Base-by-base conservation (phyloP, 2,329 filamentous ascomycete genomes). In the Fusarium fujikuroi region DNA sequence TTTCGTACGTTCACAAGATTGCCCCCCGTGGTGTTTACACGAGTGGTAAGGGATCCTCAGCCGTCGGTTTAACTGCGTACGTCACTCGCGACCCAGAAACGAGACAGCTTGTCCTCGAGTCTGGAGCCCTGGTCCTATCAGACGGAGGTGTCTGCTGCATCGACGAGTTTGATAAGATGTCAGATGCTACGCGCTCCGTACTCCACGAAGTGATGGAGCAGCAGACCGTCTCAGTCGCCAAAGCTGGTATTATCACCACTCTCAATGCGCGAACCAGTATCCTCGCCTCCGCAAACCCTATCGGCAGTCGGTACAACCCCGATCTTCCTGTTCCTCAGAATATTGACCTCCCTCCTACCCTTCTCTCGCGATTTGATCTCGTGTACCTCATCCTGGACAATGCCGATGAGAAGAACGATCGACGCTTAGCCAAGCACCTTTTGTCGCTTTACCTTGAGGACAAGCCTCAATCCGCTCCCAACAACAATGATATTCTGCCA, bases 371-470 rank as follows among this genome's bases (percentile, higher is more conserved):
- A 87, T 99, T 99, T 80, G 96, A 99, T 81, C 87, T 99, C 11
- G 95, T 99, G 57, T 99, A 99, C 80, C 90, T 99, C 3, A 96
- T 99, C 47, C 91, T 99, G 53, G 96, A 99, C 81, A 93, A 93
- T 12, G 92, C 97, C 57, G 95, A 98, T 79, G 96, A 98, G 84
- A 92, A 93, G 79, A 92, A 89, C 61, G 96, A 99, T 82, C 92
- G 95, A 70, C 91, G 94, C 49, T 86, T 99, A 63, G 96, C 96
- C 18, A 93, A 95, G 79, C 96, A 99, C 86, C 85, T 99, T 77
- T 90, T 99, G 37, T 94, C 94, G 63, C 97, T 99, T 92, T 99
- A 99, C 80, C 88, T 99, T 30, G 96, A 99, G 82, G 96, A 99
- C 80, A 93, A 90, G 46, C 97, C 96, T 3, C 93, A 97, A 34